Conservation (phyloP, 2,329 filamentous ascomycete species). For the Botrytis hyacinthi region DNA sequence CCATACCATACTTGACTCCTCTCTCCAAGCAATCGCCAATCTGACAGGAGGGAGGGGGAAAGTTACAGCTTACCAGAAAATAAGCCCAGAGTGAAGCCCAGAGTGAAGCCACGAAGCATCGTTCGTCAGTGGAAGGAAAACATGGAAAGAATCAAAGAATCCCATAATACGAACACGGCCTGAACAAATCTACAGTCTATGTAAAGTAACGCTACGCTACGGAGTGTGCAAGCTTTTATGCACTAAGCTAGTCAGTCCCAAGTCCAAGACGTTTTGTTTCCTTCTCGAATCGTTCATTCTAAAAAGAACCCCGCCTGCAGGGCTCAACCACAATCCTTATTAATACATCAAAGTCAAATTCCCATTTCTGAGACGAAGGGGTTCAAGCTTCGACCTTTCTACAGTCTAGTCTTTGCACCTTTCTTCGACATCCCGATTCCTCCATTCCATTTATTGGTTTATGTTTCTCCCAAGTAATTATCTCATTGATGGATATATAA, state of each 20-base stretch:
- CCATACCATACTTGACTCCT: not conserved
- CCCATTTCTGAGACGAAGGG: not conserved
- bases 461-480: not conserved
- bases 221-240: not conserved
- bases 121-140: not conserved
- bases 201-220: not conserved
- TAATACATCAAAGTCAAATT: not conserved
- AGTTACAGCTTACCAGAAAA: not conserved
- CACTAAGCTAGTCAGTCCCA: not conserved
- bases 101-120: not conserved
- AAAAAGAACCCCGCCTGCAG: not conserved
- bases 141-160: not conserved
- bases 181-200: not conserved
- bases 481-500: not conserved
- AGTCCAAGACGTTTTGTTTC: not conserved
- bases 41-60: constrained; percentile 12
- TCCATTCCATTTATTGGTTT: not conserved
- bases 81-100: not conserved
- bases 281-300: not conserved
- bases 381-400: not conserved
- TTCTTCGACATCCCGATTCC: not conserved
- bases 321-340: not conserved
- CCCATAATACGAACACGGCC: not conserved
- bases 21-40: constrained; percentile 2
- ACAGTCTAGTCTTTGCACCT: not conserved